Conservation (phyloP, 805 yeast species). For the Pichia heedii region DNA sequence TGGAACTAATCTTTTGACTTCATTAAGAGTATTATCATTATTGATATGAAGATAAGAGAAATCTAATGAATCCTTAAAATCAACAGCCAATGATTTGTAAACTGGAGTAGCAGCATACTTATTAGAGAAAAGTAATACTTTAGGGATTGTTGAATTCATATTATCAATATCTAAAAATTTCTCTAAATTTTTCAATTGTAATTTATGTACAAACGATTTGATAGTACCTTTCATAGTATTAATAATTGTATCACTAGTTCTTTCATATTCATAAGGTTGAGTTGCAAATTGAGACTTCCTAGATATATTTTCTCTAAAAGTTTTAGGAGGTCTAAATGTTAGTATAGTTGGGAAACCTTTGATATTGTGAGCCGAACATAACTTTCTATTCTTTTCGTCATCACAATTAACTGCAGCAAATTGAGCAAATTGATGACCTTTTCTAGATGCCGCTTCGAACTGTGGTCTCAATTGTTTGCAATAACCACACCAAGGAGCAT, state of each 20-base stretch:
- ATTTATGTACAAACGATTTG: slow-evolving; percentile 55
- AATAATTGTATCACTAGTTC: slow-evolving; percentile 46
- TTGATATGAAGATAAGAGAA: slow-evolving; percentile 36
- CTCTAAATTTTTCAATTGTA: slow-evolving; percentile 29
- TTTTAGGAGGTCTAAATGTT: slow-evolving; percentile 77
- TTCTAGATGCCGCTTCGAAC: slow-evolving; percentile 53
- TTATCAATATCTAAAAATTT: slow-evolving; percentile 17
- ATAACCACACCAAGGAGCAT: slow-evolving; percentile 98
- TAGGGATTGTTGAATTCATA: slow-evolving; percentile 15
- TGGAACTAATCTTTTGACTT: slow-evolving; percentile 9
- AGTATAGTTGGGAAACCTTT: slow-evolving; percentile 79
- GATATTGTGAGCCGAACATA: slow-evolving; percentile 60
- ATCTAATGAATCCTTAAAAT: slow-evolving; percentile 44
- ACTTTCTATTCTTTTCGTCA: slow-evolving; percentile 47
- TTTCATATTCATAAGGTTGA: slow-evolving; percentile 54
- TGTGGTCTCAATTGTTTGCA: slow-evolving; percentile 66
- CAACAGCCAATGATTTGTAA: slow-evolving; percentile 61
- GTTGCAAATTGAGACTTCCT: slow-evolving; percentile 10
- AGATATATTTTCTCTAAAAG: slow-evolving; percentile 7
- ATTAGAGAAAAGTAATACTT: slow-evolving; percentile 46
- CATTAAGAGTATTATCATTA: slow-evolving; percentile 14
- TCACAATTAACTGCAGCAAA: slow-evolving; percentile 89
- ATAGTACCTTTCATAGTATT: slow-evolving; percentile 48
- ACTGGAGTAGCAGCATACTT: slow-evolving; percentile 43
- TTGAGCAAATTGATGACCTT: slow-evolving; percentile 45